Percentiles rank a stretch among this genome's conserved stretches.
Evolutionary conservation across 2,329 filamentous ascomycete genomes (phyloP).

Genomic region (Talaromyces sp.): DNA sequence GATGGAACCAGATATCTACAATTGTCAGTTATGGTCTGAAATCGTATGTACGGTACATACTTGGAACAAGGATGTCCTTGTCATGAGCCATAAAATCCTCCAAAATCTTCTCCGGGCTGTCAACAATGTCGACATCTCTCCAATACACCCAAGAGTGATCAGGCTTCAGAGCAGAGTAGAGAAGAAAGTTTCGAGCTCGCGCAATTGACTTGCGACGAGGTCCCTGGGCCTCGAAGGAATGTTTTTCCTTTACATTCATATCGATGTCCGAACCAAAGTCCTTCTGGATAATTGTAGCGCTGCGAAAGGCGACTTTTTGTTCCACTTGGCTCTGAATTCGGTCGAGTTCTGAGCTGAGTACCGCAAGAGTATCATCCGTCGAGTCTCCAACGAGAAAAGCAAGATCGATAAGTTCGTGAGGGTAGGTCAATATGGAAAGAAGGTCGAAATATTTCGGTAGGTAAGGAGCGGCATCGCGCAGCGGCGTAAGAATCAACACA

Average conservation of each 20-base stretch:
- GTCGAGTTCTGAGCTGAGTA: slow-evolving; percentile 78
- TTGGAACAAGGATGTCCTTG: slow-evolving; percentile 87
- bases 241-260: slow-evolving; percentile 77
- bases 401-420: slow-evolving; percentile 90
- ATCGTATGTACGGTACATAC: slow-evolving; percentile 55
- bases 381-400: slow-evolving; percentile 93
- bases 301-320: slow-evolving; percentile 80
- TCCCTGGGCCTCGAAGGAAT: slow-evolving; percentile 82
- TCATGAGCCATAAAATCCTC: slow-evolving; percentile 96
- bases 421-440: slow-evolving; percentile 83
- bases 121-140: slow-evolving; percentile 94
- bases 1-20: slow-evolving; percentile 93
- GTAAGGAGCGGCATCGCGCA: slow-evolving; percentile 81
- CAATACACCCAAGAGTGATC: slow-evolving; percentile 99
- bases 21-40: slow-evolving; percentile 19
- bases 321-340: slow-evolving; percentile 74
- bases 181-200: slow-evolving; percentile 84
- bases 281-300: slow-evolving; percentile 82
- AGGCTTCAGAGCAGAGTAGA: slow-evolving; percentile 77
- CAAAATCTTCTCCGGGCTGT: slow-evolving; percentile 80
- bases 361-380: slow-evolving; percentile 84
- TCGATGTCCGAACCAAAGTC: slow-evolving; percentile 75
- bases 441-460: slow-evolving; percentile 92
- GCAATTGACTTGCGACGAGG: slow-evolving; percentile 89
- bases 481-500: slow-evolving; percentile 84